Evolutionary conservation across 805 yeast species (phyloP).

Genomic region (Lipomyces orientalis): DNA sequence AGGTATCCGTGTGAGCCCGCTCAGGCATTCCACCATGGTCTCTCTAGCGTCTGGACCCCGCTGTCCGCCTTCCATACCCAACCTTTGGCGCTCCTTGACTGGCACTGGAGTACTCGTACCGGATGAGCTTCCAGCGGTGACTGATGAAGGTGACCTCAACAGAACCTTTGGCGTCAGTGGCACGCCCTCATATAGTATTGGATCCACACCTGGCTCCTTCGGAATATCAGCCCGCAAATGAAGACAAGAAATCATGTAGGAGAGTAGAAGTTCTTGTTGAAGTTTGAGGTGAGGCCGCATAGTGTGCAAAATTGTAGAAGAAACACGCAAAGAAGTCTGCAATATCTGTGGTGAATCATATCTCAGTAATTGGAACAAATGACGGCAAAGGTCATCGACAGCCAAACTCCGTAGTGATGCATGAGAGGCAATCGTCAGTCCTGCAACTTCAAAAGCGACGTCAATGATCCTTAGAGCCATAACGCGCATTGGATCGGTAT

Average conservation of each 20-base stretch:
- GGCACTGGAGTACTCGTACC: conserved; percentile 37
- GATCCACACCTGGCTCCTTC: conserved; percentile 47
- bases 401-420: conserved; percentile 69
- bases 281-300: conserved; percentile 69
- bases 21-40: conserved; percentile 79
- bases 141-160: conserved; percentile 42
- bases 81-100: conserved; percentile 31
- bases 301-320: conserved; percentile 72
- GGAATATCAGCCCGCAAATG: conserved; percentile 49
- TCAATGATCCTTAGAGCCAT: conserved; percentile 79
- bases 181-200: conserved; percentile 49
- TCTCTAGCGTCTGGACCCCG: conserved; percentile 58
- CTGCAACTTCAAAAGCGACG: conserved; percentile 82
- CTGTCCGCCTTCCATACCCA: conserved; percentile 36
- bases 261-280: conserved; percentile 68
- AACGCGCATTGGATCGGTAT: conserved; percentile 84
- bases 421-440: conserved; percentile 64
- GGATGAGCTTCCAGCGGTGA: conserved; percentile 13
- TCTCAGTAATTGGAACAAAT: conserved; percentile 79
- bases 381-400: conserved; percentile 84
- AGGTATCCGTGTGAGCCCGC: conserved; percentile 67
- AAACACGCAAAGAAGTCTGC: conserved; percentile 75
- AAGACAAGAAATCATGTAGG: conserved; percentile 48
- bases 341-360: conserved; percentile 73
- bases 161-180: conserved; percentile 57